Evolutionary conservation across 208 protist species (phyloP), one percentile per base, ranked within the genome.

Genomic region (Leishmania mexicana): DNA sequence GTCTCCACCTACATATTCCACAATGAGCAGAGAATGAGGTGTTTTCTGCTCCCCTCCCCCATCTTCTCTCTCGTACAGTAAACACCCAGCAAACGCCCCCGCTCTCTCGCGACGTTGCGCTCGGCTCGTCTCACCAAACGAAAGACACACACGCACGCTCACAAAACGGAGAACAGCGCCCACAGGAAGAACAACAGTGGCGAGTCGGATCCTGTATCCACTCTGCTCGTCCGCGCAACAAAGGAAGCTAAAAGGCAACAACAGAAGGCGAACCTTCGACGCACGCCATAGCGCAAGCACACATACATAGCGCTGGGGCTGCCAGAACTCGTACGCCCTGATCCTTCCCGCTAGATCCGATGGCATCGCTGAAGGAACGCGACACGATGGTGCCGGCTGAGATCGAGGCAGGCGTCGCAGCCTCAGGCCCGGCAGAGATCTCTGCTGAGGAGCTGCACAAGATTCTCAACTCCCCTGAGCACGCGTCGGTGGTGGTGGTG

Each of bases 361-460:
- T 77, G 80, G 47, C 75, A 2, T 53, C 68, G 4, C 74, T 72
- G 17, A 84, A 79, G 70, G 70, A 80, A 11, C 71, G 70, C 40
- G 75, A 58, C n/a, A n/a, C 57, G 3, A 72, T 70, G 6, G 58
- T 65, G 72, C 72, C 76, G 40, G 45, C 47, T 40, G 75, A 76
- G 45, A 47, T 79, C n/a, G 70, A 78, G 19, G 83, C 49, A 60
- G 42, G 85, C 24, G 79, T 60, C n/a, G 17, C 57, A 21, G 70
- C 70, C 17, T 60, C 53, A 2, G 42, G 79, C 7, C 86, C 86
- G 4, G 76, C 58, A 2, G 86, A 84, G 74, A 72, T 89, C 10
- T 81, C 71, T 40, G 83, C 80, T 19, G 83, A 87, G 68, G 79
- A 86, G 53, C 76, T 89, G 35, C 76, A 89, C 51, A 78, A 31